Evolutionary conservation across 768 basidiomycete genomes (phyloP).

Genomic region (Punctularia strigosozonata): DNA sequence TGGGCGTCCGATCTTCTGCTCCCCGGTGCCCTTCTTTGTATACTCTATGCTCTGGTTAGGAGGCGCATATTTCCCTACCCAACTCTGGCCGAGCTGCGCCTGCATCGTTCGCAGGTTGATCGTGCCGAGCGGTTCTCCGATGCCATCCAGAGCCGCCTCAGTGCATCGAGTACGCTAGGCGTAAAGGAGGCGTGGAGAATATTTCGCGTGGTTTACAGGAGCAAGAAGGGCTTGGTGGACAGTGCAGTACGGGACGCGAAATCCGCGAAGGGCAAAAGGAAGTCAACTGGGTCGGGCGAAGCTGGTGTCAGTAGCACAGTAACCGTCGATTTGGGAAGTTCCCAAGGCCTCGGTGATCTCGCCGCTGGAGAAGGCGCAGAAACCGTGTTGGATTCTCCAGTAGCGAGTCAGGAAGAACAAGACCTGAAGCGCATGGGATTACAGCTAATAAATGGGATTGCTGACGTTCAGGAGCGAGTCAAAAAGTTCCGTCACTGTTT

Average conservation of each 20-base stretch:
- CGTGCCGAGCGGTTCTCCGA: conserved; percentile 42
- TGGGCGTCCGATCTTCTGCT: conserved; percentile 51
- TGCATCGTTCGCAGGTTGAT: conserved; percentile 34
- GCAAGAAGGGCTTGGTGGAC: conserved; percentile 15
- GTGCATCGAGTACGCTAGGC: conserved; percentile 31
- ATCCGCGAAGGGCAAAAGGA: neutral
- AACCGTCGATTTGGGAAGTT: neutral
- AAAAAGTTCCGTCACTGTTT: conserved; percentile 33
- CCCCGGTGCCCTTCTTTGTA: conserved; percentile 34
- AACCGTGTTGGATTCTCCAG: conserved; percentile 19
- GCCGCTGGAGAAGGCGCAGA: conserved; percentile 11
- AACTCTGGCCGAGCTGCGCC: conserved; percentile 37
- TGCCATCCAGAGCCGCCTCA: conserved; percentile 33
- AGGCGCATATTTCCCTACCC: conserved; percentile 43
- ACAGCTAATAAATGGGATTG: conserved; percentile 30
- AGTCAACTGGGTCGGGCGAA: neutral
- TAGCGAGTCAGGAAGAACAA: conserved; percentile 24
- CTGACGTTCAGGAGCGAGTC: conserved; percentile 52
- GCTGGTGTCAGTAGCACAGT: neutral
- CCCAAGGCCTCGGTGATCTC: no score
- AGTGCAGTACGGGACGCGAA: conserved; percentile 11
- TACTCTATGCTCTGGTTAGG: conserved; percentile 36
- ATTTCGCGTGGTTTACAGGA: conserved; percentile 25
- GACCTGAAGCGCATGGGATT: conserved; percentile 32
- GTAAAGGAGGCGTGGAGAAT: conserved; percentile 43